A percentile compares a stretch with the other conserved stretches of the same genome.
Conservation (phyloP, 768 basidiomycete genomes). For the Mycena vitilis region DNA sequence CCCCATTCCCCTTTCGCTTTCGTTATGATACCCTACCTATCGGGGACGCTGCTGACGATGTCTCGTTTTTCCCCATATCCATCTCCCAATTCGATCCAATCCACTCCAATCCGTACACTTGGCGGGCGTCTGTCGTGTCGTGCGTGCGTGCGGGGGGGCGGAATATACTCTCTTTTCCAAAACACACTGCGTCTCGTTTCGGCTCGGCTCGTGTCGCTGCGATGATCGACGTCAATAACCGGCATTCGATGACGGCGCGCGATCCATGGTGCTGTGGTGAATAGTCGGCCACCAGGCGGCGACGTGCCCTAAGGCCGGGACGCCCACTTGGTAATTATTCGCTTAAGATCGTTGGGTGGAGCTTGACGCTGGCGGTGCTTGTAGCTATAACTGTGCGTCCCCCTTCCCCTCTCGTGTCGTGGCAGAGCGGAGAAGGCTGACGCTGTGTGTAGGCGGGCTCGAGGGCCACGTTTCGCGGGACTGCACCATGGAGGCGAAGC, state of each 20-base stretch:
- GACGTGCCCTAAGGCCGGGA: conserved; percentile 86
- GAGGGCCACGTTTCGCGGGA: conserved; percentile 90
- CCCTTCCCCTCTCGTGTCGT: not conserved
- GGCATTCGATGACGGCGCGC: too few species aligned
- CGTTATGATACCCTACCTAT: conserved; percentile 36
- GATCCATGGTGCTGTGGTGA: conserved; percentile 8
- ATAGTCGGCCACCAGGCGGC: conserved; percentile 89
- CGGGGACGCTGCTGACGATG: conserved; percentile 65
- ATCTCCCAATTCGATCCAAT: conserved; percentile 6
- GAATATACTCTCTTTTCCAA: conserved; percentile 37
- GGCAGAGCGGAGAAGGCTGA: not conserved
- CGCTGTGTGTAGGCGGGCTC: conserved; percentile 50
- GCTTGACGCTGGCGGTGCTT: not conserved
- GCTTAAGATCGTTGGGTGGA: conserved; percentile 6
- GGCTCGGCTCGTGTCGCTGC: too few species aligned
- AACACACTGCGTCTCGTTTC: not conserved
- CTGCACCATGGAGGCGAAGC: conserved; percentile 80
- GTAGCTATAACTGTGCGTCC: conserved; percentile 78
- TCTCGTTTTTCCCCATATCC: conserved; percentile 50
- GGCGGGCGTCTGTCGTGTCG: conserved; percentile 36
- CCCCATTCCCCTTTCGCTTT: too few species aligned
- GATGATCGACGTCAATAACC: too few species aligned
- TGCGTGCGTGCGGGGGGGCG: conserved; percentile 25
- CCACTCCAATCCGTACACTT: not conserved
- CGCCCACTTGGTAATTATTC: conserved; percentile 81